A percentile compares a stretch with the other conserved stretches of the same genome.
These are phyloP conservation scores for Chaetomiaceae sp. DNA, from an alignment of 2,329 filamentous ascomycete genomes.

Conservation along the genomic window DNA sequence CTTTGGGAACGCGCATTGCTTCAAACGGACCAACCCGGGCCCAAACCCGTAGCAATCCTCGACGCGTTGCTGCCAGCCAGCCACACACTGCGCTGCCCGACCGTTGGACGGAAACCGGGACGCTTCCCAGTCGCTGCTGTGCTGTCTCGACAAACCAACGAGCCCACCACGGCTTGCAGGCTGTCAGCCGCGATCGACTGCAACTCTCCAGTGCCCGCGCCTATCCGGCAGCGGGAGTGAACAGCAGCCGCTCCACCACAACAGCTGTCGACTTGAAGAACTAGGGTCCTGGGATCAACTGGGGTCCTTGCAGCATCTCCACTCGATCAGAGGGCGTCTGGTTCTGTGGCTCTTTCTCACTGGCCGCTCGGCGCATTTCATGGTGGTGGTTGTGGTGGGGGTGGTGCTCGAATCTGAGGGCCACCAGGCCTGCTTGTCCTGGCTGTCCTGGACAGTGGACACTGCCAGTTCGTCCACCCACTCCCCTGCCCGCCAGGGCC, in stretches of 20 bases:
- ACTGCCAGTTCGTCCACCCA: not conserved
- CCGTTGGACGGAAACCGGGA: slow-evolving; percentile 12
- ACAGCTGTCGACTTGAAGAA: slow-evolving; percentile 11
- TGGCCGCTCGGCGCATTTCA: slow-evolving; percentile 9
- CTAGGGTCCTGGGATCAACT: slow-evolving; percentile 16
- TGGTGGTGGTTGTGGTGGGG: slow-evolving; percentile 3
- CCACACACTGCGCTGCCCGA: slow-evolving; percentile 10
- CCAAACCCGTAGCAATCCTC: slow-evolving; percentile 14
- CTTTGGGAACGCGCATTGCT: slow-evolving; percentile 17
- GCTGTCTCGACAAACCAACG: slow-evolving; percentile 1
- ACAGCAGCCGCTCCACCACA: slow-evolving; percentile 10
- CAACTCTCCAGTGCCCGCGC: not conserved
- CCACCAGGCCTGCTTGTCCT: slow-evolving; percentile 6
- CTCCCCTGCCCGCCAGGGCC: not conserved
- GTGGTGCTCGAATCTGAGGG: slow-evolving; percentile 5
- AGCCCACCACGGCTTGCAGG: slow-evolving; percentile 14
- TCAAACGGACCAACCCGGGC: slow-evolving; percentile 21
- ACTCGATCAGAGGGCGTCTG: slow-evolving; percentile 13
- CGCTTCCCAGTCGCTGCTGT: slow-evolving; percentile 8
- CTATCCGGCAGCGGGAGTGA: slow-evolving; percentile 8
- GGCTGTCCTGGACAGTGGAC: not conserved
- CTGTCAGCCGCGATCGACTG: not conserved
- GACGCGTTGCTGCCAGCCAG: slow-evolving; percentile 22
- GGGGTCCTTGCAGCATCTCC: slow-evolving; percentile 16
- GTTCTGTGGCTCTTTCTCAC: slow-evolving; percentile 18